These are phyloP conservation scores for Lichtheimia ramosa DNA, from an alignment of 371 early-diverging fungal genomes.

Conservation along the genomic window DNA sequence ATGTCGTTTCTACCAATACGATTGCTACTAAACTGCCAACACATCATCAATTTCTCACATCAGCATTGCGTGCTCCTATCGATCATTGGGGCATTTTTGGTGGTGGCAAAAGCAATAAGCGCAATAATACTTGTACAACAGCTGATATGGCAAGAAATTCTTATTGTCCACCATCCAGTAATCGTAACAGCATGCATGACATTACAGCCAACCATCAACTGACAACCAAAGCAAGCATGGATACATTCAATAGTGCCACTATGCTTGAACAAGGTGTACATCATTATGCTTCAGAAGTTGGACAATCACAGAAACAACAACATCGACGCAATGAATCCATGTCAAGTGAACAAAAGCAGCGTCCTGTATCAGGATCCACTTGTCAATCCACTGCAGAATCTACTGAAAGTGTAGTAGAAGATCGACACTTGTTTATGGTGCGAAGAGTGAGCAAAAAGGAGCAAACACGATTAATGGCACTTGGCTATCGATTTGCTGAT, in stretches of 20 bases:
- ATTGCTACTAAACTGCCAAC: slow-evolving; percentile 1
- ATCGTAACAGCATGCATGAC: neutral
- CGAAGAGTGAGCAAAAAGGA: slow-evolving; percentile 24
- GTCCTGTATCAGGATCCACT: slow-evolving; percentile 5
- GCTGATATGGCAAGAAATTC: neutral
- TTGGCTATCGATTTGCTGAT: slow-evolving; percentile 45
- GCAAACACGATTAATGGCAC: slow-evolving; percentile 23
- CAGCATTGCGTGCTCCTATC: slow-evolving; percentile 3
- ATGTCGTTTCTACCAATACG: slow-evolving; percentile 27
- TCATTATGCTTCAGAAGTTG: neutral
- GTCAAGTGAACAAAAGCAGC: neutral
- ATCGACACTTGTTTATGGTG: slow-evolving; percentile 39
- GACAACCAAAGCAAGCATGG: neutral
- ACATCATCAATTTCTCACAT: no score
- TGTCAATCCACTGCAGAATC: neutral
- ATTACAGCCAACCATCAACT: neutral
- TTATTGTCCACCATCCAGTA: no score
- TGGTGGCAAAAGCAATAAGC: neutral
- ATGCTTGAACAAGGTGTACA: slow-evolving; percentile 4
- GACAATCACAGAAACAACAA: neutral
- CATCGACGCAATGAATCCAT: neutral
- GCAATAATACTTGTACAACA: neutral
- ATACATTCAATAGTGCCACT: slow-evolving; percentile 1
- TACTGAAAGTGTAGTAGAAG: slow-evolving; percentile 18
- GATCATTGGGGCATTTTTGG: neutral